These are phyloP conservation scores for Gossypium herbaceum DNA, from an alignment of 345 rosid species.

Conservation along the genomic window DNA sequence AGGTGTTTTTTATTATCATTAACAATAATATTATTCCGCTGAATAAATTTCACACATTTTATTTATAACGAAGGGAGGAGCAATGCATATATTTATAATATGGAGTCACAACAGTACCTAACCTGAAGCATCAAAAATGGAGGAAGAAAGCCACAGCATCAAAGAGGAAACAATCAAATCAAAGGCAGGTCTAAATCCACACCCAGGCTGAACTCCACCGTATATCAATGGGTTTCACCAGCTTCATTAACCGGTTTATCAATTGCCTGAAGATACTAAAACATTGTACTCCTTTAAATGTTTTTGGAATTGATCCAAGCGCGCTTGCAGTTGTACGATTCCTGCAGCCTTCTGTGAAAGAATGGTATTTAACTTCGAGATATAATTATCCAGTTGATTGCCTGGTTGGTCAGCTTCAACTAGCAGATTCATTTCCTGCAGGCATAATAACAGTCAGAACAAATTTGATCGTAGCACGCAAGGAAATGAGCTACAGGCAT, in stretches of 20 bases:
- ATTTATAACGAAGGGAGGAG: neutral
- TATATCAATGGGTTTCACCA: neutral
- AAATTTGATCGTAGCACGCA: neutral
- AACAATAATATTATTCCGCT: neutral
- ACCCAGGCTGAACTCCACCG: neutral
- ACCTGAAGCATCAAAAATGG: constrained; percentile 2
- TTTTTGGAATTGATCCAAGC: constrained; percentile 49
- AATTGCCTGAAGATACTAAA: constrained; percentile 32
- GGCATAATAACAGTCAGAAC: neutral
- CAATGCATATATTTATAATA: neutral
- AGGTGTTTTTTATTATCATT: neutral
- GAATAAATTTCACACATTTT: neutral
- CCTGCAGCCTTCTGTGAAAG: constrained; percentile 64
- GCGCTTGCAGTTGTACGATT: constrained; percentile 45
- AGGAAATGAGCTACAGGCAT: neutral
- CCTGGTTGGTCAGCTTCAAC: constrained; percentile 64
- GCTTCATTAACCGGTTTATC: constrained; percentile 4
- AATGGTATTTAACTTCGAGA: constrained; percentile 42
- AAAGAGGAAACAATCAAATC: neutral
- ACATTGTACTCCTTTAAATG: constrained; percentile 46
- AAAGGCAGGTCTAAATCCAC: neutral
- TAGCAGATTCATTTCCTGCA: constrained; percentile 60
- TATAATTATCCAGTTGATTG: constrained; percentile 50
- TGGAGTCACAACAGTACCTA: neutral
- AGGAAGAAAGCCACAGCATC: constrained; percentile 1